Evolutionary conservation across 2,329 filamentous ascomycete genomes (phyloP).

Genomic region (Nothophaeocryptopus gaeumannii): DNA sequence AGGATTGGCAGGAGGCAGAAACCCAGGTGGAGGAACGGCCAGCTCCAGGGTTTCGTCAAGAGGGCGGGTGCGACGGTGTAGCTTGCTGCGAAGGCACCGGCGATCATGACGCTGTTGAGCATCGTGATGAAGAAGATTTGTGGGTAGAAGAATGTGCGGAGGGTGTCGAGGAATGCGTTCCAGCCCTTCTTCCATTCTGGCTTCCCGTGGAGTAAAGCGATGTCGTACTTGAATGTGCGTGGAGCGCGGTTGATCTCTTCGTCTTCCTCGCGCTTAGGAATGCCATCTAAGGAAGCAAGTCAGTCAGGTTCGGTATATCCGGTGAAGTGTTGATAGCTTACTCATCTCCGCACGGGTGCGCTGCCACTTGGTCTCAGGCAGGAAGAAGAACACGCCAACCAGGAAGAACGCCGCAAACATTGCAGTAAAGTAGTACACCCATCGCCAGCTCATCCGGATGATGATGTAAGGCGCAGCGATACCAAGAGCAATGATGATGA

Average conservation of each 20-base stretch:
- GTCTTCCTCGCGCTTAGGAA: slow-evolving; percentile 15
- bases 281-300: slow-evolving; percentile 15
- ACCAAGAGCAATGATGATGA: slow-evolving; percentile 32
- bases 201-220: slow-evolving; percentile 25
- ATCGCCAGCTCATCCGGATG: slow-evolving; percentile 30
- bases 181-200: slow-evolving; percentile 27
- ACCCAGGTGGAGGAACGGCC: slow-evolving; percentile 28
- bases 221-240: slow-evolving; percentile 26
- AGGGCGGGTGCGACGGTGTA: slow-evolving; percentile 30
- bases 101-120: slow-evolving; percentile 33
- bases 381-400: slow-evolving; percentile 26
- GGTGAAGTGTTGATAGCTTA: slow-evolving; percentile 1
- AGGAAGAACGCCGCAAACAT: slow-evolving; percentile 26
- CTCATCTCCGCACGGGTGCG: slow-evolving; percentile 28
- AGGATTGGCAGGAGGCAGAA: slow-evolving; percentile 27
- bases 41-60: slow-evolving; percentile 25
- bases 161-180: slow-evolving; percentile 30
- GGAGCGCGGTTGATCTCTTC: slow-evolving; percentile 7
- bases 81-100: slow-evolving; percentile 26
- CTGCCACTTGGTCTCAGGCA: slow-evolving; percentile 32
- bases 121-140: slow-evolving; percentile 35
- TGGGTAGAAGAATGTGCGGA: slow-evolving; percentile 33
- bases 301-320: no score
- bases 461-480: slow-evolving; percentile 32
- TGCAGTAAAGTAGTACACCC: slow-evolving; percentile 32